phyloP scores from a whole-genome alignment of 306 rosid species.

The Glycyrrhiza uralensis region DNA sequence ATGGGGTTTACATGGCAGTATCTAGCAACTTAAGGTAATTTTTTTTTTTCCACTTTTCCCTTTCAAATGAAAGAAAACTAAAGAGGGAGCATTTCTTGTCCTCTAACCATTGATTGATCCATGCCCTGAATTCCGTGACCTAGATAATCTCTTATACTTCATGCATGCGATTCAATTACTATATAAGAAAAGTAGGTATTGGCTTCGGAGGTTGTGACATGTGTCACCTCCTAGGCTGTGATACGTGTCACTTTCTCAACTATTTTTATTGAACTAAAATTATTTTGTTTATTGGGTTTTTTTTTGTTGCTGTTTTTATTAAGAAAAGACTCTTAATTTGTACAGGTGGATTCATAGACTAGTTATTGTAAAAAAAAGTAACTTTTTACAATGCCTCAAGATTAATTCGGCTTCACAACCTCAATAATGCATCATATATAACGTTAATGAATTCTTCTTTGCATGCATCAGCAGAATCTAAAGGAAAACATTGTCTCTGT shows the following conservation, averaged over 20 bases:
- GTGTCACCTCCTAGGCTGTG: too few relatives aligned
- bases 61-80: neutral
- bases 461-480: constrained; percentile 10
- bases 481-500: constrained; percentile 2
- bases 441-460: neutral
- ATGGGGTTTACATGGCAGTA: constrained; percentile 89
- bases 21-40: constrained; percentile 87
- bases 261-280: too few relatives aligned
- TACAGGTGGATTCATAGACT: too few relatives aligned
- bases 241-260: too few relatives aligned
- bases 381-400: neutral
- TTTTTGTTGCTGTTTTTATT: too few relatives aligned
- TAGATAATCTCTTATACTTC: neutral
- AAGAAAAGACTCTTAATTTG: too few relatives aligned
- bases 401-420: neutral
- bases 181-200: too few relatives aligned
- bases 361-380: neutral
- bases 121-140: neutral
- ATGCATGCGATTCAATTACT: neutral
- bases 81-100: neutral
- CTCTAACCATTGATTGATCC: neutral
- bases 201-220: too few relatives aligned
- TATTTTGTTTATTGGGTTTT: too few relatives aligned
- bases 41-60: too few relatives aligned
- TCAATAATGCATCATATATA: neutral